These are phyloP conservation scores for Candida nanaspora DNA, from an alignment of 805 yeast genomes.

Conservation along the genomic window DNA sequence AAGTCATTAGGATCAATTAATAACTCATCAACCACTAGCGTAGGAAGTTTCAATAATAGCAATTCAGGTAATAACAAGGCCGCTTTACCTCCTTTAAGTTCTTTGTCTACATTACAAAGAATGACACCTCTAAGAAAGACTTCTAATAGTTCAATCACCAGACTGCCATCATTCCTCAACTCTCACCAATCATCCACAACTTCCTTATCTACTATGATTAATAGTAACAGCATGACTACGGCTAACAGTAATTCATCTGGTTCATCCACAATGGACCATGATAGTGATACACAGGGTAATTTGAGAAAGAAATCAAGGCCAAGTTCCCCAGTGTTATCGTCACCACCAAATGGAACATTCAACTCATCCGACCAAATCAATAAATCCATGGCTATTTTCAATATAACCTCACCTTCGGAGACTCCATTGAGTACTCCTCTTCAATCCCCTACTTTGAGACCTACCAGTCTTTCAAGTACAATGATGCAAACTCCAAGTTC, in stretches of 20 bases:
- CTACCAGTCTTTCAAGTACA: conserved; percentile 8
- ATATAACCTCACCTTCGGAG: conserved; percentile 26
- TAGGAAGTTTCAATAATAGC: conserved; percentile 2
- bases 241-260: conserved; percentile 3
- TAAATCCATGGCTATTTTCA: conserved; percentile 22
- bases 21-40: conserved; percentile 17
- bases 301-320: conserved; percentile 34
- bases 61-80: conserved; percentile 7
- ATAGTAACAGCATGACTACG: conserved; percentile 5
- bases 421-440: conserved; percentile 28
- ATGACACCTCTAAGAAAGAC: conserved; percentile 48
- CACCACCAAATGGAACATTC: conserved; percentile 17
- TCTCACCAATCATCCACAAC: conserved; percentile 12
- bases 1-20: conserved; percentile 22
- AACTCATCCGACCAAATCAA: conserved; percentile 27
- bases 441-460: conserved; percentile 30
- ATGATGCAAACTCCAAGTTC: background rate
- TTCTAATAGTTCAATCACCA: conserved; percentile 15
- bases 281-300: conserved; percentile 32
- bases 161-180: conserved; percentile 12
- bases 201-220: conserved; percentile 18
- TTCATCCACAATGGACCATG: conserved; percentile 16
- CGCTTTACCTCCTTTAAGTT: conserved; percentile 16
- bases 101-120: conserved; percentile 47
- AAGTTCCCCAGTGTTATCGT: conserved; percentile 20